Percentiles rank a stretch among this genome's conserved stretches.
Conservation (phyloP, 352 stramenopile genomes). For the Pythium oligandrum region DNA sequence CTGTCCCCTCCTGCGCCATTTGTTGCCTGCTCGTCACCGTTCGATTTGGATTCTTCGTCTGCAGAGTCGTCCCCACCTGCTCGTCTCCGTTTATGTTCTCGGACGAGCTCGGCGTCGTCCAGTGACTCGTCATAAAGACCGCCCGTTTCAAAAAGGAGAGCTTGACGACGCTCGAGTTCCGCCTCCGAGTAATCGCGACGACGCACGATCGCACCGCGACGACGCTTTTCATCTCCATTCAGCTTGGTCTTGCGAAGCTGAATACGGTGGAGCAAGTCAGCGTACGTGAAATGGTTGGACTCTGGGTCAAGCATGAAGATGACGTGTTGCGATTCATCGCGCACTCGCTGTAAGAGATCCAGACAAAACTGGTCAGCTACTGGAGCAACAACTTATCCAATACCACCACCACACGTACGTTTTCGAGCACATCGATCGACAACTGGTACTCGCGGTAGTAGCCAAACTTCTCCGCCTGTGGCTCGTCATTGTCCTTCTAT, state of each 20-base stretch:
- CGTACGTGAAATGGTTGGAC: slow-evolving; percentile 76
- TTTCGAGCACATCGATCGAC: slow-evolving; percentile 61
- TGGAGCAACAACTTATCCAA: background rate
- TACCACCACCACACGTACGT: slow-evolving; percentile 31
- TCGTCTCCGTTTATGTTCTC: slow-evolving; percentile 59
- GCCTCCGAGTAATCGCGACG: slow-evolving; percentile 68
- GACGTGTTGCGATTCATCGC: slow-evolving; percentile 61
- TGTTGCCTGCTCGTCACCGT: slow-evolving; percentile 11
- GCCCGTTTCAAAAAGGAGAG: slow-evolving; percentile 59
- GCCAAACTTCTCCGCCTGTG: slow-evolving; percentile 62
- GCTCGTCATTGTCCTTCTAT: slow-evolving; percentile 43
- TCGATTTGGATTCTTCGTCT: slow-evolving; percentile 45
- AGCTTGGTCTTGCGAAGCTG: slow-evolving; percentile 82
- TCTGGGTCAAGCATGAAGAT: slow-evolving; percentile 78
- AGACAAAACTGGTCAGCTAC: no score
- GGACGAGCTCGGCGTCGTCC: slow-evolving; percentile 59
- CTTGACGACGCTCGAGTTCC: slow-evolving; percentile 50
- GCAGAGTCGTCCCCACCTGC: slow-evolving; percentile 21
- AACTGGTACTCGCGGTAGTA: slow-evolving; percentile 83
- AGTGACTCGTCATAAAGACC: slow-evolving; percentile 62
- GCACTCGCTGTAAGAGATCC: slow-evolving; percentile 5
- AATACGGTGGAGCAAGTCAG: slow-evolving; percentile 66
- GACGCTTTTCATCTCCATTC: slow-evolving; percentile 72
- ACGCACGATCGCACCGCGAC: slow-evolving; percentile 68
- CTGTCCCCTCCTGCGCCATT: slow-evolving; percentile 41